A percentile compares a stretch with the other conserved stretches of the same genome.
Conservation (phyloP, 352 stramenopile species). For the Globisporangium paroecandrum region DNA sequence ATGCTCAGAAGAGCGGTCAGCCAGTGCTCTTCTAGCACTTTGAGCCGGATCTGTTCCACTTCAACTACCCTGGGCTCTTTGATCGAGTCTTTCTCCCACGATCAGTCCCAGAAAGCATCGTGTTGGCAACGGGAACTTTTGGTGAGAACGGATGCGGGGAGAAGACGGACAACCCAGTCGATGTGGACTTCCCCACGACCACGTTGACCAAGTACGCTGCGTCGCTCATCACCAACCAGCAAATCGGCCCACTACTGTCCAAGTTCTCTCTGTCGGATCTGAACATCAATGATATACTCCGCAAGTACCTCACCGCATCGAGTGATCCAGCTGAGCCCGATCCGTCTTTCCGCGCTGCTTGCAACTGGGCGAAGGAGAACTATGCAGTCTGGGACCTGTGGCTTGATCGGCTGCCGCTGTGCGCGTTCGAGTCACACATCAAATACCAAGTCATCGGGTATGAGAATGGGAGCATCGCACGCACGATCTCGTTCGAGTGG, state of each 20-base stretch:
- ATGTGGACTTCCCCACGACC: constrained; percentile 39
- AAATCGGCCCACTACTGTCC: neutral
- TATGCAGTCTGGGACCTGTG: constrained; percentile 42
- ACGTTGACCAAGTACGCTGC: constrained; percentile 36
- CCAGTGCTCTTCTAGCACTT: constrained; percentile 48
- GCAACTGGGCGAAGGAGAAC: constrained; percentile 46
- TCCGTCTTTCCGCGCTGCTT: constrained; percentile 36
- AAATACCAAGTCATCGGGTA: constrained; percentile 26
- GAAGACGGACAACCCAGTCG: constrained; percentile 38
- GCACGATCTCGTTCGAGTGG: constrained; percentile 9
- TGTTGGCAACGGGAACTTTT: constrained; percentile 30
- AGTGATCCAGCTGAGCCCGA: constrained; percentile 17
- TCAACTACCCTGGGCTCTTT: constrained; percentile 27
- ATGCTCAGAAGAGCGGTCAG: neutral
- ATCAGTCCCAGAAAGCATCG: constrained; percentile 26
- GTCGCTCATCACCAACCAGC: constrained; percentile 10
- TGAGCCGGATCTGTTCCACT: constrained; percentile 44
- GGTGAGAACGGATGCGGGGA: constrained; percentile 49
- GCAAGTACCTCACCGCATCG: constrained; percentile 16
- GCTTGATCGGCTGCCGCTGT: constrained; percentile 31
- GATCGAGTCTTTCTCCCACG: constrained; percentile 38
- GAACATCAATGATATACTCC: constrained; percentile 38
- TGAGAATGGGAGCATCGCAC: constrained; percentile 13
- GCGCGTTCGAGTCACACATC: constrained; percentile 25
- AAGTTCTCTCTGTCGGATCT: constrained; percentile 25